Conservation (phyloP, 2,329 filamentous ascomycete species). For the Fusarium verrucosum region DNA sequence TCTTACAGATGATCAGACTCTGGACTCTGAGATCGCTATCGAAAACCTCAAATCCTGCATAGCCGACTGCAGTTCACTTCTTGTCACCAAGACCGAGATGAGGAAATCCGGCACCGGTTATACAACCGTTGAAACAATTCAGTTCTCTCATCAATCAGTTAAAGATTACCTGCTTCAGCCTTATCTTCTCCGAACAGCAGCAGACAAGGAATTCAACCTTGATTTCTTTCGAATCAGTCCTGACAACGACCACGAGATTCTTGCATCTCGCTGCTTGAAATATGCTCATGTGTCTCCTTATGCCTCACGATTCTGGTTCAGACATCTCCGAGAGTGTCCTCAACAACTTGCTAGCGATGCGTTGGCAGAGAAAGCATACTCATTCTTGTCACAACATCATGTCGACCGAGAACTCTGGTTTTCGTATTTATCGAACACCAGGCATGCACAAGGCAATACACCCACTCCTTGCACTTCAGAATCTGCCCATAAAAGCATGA, state of each 20-base stretch:
- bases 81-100: neutral
- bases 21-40: neutral
- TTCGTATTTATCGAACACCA: neutral
- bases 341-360: neutral
- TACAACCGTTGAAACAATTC: neutral
- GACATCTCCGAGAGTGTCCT: constrained; percentile 3
- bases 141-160: constrained; percentile 1
- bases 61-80: neutral
- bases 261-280: constrained; percentile 7
- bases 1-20: neutral
- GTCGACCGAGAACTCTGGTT: constrained; percentile 4
- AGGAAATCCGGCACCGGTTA: neutral
- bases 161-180: neutral
- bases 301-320: constrained; percentile 3
- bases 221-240: neutral
- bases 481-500: neutral
- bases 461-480: no score
- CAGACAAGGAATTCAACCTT: fast-evolving
- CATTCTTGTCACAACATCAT: neutral
- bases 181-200: neutral
- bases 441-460: neutral
- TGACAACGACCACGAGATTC: neutral
- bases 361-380: neutral
- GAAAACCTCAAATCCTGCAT: neutral
- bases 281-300: neutral